Evolutionary conservation across 2,329 filamentous ascomycete species (phyloP), one percentile per base, ranked within the genome.

Genomic region (Venturia nashicola): DNA sequence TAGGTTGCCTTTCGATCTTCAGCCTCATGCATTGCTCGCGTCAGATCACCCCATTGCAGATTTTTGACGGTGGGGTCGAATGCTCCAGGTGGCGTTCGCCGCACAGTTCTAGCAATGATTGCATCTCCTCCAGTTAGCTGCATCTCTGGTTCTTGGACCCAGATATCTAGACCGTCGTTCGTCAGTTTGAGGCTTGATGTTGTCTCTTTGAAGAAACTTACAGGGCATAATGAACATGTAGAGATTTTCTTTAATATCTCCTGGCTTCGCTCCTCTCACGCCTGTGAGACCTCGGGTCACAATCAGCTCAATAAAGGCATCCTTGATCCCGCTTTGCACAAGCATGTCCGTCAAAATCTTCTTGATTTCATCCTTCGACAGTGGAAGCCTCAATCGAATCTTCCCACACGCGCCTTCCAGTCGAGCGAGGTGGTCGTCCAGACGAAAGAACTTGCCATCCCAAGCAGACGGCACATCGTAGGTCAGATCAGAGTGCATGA

Each of bases 61-160:
- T 81, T 81, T 73, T 82, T 82, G 39, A 82, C 71, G 0, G 79
- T 81, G 0, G 80, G 80, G 66, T 82, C 80, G 3, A 82, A 77
- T 0, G 76, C 71, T 0, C 78, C 79, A 0, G 78, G 77, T 0
- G 79, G 77, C 0, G 73, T 72, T 0, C 79, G 70, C 2, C 77
- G 73, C 0, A 81, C 78, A 0, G 78, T 80, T 14, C 78, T 70
- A 0, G 79, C 75, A 32, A 82, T 67, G 12, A 82, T 70, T 0
- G 79, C 78, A 3, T 65, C 73, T 4, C 76, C 78, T 0, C 78
- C 79, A 0, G 27, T 64, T 18, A 62, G 65, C 65, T 82, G 80
- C 12, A 76, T 67, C 2, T 75, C 69, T 0, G 79, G 80, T 0
- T 76, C 71, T 79, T 81, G 81, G 0, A 78, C 76, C 80, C 79